phyloP scores from a whole-genome alignment of 2,329 filamentous ascomycete species.

The Pochonia chlamydosporia region DNA sequence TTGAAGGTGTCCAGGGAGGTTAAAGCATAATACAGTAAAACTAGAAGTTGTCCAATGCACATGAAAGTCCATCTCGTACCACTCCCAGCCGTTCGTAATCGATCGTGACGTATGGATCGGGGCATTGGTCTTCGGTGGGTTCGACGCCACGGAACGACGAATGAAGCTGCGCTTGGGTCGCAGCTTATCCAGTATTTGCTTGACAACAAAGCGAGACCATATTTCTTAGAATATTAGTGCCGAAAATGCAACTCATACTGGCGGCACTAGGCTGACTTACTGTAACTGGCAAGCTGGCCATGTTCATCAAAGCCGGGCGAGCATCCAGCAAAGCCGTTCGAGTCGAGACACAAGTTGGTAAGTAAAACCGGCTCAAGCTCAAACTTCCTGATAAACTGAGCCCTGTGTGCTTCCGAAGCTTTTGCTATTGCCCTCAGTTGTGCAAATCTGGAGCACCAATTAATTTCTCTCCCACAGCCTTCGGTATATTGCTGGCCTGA shows the following conservation, averaged over 20 bases:
- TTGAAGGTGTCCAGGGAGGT: background rate
- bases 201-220: slow-evolving; percentile 6
- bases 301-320: background rate
- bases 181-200: slow-evolving; percentile 1
- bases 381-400: background rate
- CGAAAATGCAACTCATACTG: background rate
- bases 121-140: background rate
- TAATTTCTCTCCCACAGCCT: background rate
- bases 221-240: background rate
- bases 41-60: slow-evolving; percentile 1
- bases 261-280: background rate
- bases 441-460: background rate
- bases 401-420: background rate
- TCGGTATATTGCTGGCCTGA: background rate
- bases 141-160: background rate
- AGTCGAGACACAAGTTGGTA: background rate
- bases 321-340: slow-evolving; percentile 5
- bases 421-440: background rate
- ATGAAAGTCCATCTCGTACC: slow-evolving; percentile 8
- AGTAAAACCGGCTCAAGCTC: background rate
- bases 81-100: slow-evolving; percentile 4
- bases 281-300: slow-evolving; percentile 1
- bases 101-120: slow-evolving; percentile 2
- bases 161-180: slow-evolving; percentile 1
- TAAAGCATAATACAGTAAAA: slow-evolving; percentile 2